Conservation (phyloP, 441 rosid genomes). For the Adansonia madagascariensis region DNA sequence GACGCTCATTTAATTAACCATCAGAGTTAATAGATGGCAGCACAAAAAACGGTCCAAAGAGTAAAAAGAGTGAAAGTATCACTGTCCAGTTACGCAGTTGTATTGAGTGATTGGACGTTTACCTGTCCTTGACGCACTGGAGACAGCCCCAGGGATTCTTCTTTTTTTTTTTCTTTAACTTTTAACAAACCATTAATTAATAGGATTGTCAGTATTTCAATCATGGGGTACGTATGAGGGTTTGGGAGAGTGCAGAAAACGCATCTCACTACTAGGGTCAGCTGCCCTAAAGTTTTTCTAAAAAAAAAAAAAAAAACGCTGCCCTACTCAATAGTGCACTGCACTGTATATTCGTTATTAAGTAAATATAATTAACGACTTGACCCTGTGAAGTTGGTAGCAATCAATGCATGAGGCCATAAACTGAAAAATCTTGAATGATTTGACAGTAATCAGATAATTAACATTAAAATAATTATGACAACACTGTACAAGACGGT, state of each 20-base stretch:
- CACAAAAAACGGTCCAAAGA: neutral
- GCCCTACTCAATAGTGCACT: constrained; percentile 9
- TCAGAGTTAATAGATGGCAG: too few relatives aligned
- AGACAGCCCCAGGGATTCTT: neutral
- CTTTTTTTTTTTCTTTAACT: neutral
- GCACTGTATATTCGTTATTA: neutral
- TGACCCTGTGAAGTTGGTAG: constrained; percentile 1
- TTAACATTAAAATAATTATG: neutral
- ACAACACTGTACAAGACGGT: neutral
- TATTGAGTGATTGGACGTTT: constrained; percentile 8
- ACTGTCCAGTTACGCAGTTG: neutral
- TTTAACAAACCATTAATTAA: neutral
- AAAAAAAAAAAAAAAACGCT: neutral
- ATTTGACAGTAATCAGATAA: neutral
- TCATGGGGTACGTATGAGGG: constrained; percentile 42
- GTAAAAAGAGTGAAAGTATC: neutral
- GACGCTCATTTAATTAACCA: neutral
- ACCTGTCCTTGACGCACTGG: neutral
- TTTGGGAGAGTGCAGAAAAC: constrained; percentile 12
- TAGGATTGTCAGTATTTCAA: constrained; percentile 42
- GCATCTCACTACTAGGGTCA: constrained; percentile 18
- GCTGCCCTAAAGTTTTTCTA: constrained; percentile 8
- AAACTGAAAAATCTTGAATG: neutral
- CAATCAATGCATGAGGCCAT: neutral
- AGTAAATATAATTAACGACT: neutral